Base-by-base conservation (phyloP, 2,329 filamentous ascomycete genomes). In the Cladosporium cucumerinum region DNA sequence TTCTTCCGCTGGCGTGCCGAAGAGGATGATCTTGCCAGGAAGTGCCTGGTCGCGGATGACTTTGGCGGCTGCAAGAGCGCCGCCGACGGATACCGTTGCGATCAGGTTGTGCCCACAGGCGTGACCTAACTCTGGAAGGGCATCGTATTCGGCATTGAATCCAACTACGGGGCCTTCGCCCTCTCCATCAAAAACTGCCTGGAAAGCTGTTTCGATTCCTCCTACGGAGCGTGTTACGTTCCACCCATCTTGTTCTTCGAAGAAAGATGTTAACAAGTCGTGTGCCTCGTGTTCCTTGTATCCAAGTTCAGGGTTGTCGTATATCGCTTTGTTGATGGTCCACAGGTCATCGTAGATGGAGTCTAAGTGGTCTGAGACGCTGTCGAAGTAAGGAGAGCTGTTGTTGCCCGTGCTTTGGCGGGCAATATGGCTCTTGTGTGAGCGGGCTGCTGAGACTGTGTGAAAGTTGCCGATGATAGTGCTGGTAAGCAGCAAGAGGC, bases 251-350 rank as follows among this genome's bases (percentile, higher is more conserved):
- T 52, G 30, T 2, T 52, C 34, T 39, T 39, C 48, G 23, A 85
- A 75, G 65, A 82, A 86, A 6, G 76, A 75, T 0, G 82, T 84
- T 58, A 86, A 73, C 3, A 80, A 75, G 16, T 82, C 77, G 68
- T 86, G 84, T 0, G 83, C 82, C 49, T 81, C 80, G 64, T 76
- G 76, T 66, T 85, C 82, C 43, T 82, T 69, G 66, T 78, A 84
- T 0, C 77, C 79, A 0, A 83, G 72, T 67, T 85, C 82, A 0
- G 82, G 82, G 62, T 84, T 46, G 30, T 52, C 60, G 46, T 62
- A 34, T 23, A 62, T 62, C n/a, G 32, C 60, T 10, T 49, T 46
- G 46, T 49, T 62, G 48, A 62, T 55, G 30, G 46, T 30, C 49
- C 60, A 43, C 48, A 62, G 14, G 14, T 62, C 46, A 16, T 62